Conservation (phyloP, 805 yeast genomes). For the Schwanniomyces yamadae region DNA sequence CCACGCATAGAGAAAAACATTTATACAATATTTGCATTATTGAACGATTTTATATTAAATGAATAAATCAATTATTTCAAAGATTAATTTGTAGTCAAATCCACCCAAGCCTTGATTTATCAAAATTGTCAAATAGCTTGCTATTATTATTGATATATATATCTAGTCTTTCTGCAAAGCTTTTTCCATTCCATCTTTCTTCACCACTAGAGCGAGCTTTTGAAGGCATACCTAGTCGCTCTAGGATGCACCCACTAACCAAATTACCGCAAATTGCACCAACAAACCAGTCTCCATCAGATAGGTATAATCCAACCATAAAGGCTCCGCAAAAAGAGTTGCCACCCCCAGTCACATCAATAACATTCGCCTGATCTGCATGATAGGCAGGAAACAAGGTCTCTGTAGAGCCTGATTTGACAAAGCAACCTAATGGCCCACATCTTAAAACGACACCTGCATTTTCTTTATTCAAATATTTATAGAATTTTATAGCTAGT, state of each 20-base stretch:
- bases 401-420: conserved; percentile 28
- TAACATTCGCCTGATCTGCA: conserved; percentile 30
- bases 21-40: too few species aligned
- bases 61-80: too few species aligned
- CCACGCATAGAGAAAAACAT: too few species aligned
- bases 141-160: conserved; percentile 32
- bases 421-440: conserved; percentile 69
- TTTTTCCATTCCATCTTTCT: conserved; percentile 61
- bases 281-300: conserved; percentile 45
- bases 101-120: conserved; percentile 7
- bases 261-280: conserved; percentile 70
- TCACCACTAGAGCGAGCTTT: conserved; percentile 20
- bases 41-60: too few species aligned
- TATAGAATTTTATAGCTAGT: conserved; percentile 42
- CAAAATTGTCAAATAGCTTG: not conserved
- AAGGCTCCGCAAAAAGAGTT: conserved; percentile 45
- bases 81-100: too few species aligned
- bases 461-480: conserved; percentile 36
- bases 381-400: conserved; percentile 78
- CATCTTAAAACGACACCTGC: conserved; percentile 68
- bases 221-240: conserved; percentile 71
- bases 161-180: conserved; percentile 44
- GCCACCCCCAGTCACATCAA: conserved; percentile 48
- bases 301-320: conserved; percentile 54
- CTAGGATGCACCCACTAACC: conserved; percentile 81